Evolutionary conservation across 2,329 filamentous ascomycete species (phyloP).

Genomic region (Xylariaceae sp.): DNA sequence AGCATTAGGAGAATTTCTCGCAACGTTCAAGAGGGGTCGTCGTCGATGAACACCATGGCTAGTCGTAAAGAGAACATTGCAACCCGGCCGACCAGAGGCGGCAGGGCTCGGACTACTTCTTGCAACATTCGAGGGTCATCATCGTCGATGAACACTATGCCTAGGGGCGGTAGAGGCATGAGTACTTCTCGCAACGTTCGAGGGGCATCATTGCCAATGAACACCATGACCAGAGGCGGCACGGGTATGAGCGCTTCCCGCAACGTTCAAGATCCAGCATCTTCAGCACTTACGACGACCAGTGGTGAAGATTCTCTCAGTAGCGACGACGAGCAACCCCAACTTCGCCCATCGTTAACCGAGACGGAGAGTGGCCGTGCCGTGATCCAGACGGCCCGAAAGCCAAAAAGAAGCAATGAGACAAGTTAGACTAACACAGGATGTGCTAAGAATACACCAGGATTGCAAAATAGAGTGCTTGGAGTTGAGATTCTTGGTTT

Average conservation of each 20-base stretch:
- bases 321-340: background rate
- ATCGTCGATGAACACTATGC: too few relatives aligned
- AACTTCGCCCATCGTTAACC: background rate
- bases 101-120: too few relatives aligned
- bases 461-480: background rate
- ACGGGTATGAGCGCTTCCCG: too few relatives aligned
- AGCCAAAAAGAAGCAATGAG: background rate
- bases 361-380: conserved; percentile 16
- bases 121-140: too few relatives aligned
- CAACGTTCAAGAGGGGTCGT: background rate
- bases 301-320: background rate
- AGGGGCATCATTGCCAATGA: too few relatives aligned
- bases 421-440: background rate
- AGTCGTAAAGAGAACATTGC: too few relatives aligned
- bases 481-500: background rate
- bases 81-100: too few relatives aligned
- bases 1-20: background rate
- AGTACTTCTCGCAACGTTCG: too few relatives aligned
- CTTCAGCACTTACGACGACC: background rate
- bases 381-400: background rate
- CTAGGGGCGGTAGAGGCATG: too few relatives aligned
- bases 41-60: too few relatives aligned
- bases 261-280: too few relatives aligned
- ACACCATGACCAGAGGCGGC: too few relatives aligned
- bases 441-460: background rate